Evolutionary conservation across 176 grass and related monocot species (phyloP), one percentile per base, ranked within the genome.

Genomic region (Oryza longistaminata): DNA sequence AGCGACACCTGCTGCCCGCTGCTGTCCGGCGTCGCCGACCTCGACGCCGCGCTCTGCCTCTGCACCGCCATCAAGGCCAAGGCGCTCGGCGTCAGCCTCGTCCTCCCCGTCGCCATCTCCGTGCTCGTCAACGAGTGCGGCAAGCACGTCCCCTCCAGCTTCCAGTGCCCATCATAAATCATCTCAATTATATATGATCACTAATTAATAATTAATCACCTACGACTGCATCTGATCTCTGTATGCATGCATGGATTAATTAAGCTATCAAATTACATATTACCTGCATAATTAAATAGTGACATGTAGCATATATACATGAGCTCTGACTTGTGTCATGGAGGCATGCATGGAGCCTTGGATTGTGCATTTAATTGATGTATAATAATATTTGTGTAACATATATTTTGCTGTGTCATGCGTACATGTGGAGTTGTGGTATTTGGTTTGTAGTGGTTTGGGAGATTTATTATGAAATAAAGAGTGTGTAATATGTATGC

Each of bases 11-110:
- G 94, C 87, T 97, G 94, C 85, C 94, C 94, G 70, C 65, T 97
- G 82, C 82, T 97, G 12, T 66, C 82, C 7, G 89, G 90, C 31
- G 68, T 97, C 11, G 90, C 90, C 71, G 94, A 90, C 90, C 73
- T 94, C 70, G 92, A 94, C 80, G 94, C 94, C 27, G 94, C 94
- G 81, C 82, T 90, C 77, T 97, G 94, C 88, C 94, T 97, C 76
- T 97, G 94, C 88, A 97, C 92, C 72, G 21, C 76, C 86, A 94
- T 97, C 83, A 87, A 88, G 90, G 92, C 82, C 77, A 92, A 94
- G 81, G 86, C 66, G 15, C 85, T 97, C 68, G 40, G 29, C 88
- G 2, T 90, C 66, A 73, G 16, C 67, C 2, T 97, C 58, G 78
- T 94, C 19, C 77, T 97, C 12, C 94, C 94, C 50, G 40, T 97